A percentile compares a stretch with the other conserved stretches of the same genome.
These are phyloP conservation scores for Orbilia ellipsospora DNA, from an alignment of 2,329 filamentous ascomycete genomes.

Conservation along the genomic window DNA sequence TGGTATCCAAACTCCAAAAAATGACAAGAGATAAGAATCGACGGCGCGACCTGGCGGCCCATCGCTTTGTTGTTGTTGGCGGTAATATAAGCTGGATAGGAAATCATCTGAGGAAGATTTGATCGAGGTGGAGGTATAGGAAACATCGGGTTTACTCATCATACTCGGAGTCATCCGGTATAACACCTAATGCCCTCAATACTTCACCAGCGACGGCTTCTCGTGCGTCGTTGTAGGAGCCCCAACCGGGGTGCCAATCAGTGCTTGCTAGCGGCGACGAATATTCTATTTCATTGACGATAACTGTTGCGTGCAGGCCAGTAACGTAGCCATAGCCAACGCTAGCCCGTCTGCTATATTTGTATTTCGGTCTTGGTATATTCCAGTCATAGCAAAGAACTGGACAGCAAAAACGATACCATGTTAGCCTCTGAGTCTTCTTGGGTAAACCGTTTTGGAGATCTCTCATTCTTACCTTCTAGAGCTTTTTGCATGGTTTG, in stretches of 20 bases:
- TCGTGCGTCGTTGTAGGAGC: conserved; percentile 52
- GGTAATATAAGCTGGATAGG: not conserved
- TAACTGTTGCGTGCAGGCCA: conserved; percentile 50
- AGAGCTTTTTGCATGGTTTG: conserved; percentile 51
- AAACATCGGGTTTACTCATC: conserved; percentile 23
- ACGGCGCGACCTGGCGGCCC: conserved; percentile 20
- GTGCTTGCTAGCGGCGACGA: conserved; percentile 50
- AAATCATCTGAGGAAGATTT: not conserved
- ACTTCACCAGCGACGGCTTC: conserved; percentile 53
- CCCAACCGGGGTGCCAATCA: conserved; percentile 53
- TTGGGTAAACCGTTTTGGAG: not conserved
- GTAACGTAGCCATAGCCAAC: conserved; percentile 37
- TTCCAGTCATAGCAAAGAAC: conserved; percentile 48
- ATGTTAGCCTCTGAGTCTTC: conserved; percentile 16
- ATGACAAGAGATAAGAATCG: not conserved
- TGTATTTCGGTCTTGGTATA: conserved; percentile 49
- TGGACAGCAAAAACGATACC: not conserved
- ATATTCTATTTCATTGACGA: conserved; percentile 52
- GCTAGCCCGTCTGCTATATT: conserved; percentile 45
- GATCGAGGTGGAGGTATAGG: not conserved
- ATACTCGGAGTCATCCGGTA: conserved; percentile 49
- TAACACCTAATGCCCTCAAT: conserved; percentile 43
- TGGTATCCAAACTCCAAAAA: conserved; percentile 8
- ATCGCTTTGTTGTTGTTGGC: not conserved
- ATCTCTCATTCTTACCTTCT: conserved; percentile 34